Evolutionary conservation across 2,329 filamentous ascomycete species (phyloP).

Genomic region (Metarhizium rileyi): DNA sequence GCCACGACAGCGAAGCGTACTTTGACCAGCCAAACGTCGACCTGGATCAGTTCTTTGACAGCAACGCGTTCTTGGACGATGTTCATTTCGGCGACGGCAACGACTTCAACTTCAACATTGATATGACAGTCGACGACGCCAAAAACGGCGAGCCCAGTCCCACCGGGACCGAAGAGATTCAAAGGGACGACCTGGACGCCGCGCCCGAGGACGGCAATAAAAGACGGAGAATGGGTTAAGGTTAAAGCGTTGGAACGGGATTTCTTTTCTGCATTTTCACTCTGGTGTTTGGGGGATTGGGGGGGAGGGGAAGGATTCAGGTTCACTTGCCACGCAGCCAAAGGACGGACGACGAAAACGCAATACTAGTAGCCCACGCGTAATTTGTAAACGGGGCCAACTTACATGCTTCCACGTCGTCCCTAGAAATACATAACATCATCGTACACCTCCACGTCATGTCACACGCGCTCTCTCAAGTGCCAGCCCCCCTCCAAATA

Average conservation of each 20-base stretch:
- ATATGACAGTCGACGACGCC: slow-evolving; percentile 13
- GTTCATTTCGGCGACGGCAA: slow-evolving; percentile 32
- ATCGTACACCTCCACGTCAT: too few relatives aligned
- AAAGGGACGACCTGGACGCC: slow-evolving; percentile 29
- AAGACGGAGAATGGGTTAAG: slow-evolving; percentile 26
- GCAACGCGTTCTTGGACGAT: slow-evolving; percentile 29
- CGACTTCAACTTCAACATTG: slow-evolving; percentile 43
- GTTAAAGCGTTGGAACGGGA: neutral
- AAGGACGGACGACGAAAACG: too few relatives aligned
- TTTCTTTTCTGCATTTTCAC: too few relatives aligned
- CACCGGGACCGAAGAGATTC: slow-evolving; percentile 41
- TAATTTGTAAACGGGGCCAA: too few relatives aligned
- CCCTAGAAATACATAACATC: too few relatives aligned
- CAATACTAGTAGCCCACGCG: too few relatives aligned
- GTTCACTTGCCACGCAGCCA: too few relatives aligned
- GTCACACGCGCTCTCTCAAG: neutral
- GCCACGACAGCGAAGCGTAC: slow-evolving; percentile 27
- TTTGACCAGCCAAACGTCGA: slow-evolving; percentile 32
- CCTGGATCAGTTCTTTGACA: slow-evolving; percentile 42
- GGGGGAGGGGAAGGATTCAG: too few relatives aligned
- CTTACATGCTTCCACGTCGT: too few relatives aligned
- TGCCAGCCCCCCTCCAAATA: neutral
- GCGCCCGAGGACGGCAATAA: slow-evolving; percentile 22
- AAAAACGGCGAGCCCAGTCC: slow-evolving; percentile 32
- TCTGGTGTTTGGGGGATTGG: too few relatives aligned